A percentile compares a stretch with the other conserved stretches of the same genome.
phyloP scores from a whole-genome alignment of 1,284 basidiomycete species.

The Rhodotorula glutinis region DNA sequence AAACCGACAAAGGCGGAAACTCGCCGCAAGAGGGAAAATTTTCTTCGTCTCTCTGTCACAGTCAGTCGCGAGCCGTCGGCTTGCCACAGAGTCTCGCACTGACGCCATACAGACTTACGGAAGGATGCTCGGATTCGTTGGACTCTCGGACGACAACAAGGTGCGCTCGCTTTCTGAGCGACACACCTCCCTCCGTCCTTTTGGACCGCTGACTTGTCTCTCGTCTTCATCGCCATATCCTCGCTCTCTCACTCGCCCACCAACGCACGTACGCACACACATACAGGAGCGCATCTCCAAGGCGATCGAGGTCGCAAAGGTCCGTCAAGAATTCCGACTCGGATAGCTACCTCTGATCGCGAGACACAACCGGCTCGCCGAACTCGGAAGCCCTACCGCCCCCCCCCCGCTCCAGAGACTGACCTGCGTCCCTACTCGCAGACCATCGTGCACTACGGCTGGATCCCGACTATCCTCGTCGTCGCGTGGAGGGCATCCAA shows the following conservation, averaged over 20 bases:
- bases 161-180: too few relatives aligned
- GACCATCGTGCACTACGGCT: conserved; percentile 84
- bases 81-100: too few relatives aligned
- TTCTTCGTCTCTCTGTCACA: too few relatives aligned
- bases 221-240: background rate
- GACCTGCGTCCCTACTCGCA: conserved; percentile 47
- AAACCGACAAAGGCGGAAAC: background rate
- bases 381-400: too few relatives aligned
- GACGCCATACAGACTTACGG: too few relatives aligned
- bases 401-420: background rate
- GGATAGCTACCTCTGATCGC: background rate
- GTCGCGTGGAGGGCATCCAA: conserved; percentile 66
- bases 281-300: conserved; percentile 72
- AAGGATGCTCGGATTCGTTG: conserved; percentile 12
- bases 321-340: conserved; percentile 49
- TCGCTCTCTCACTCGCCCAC: too few relatives aligned
- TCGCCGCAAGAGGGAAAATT: background rate
- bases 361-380: too few relatives aligned
- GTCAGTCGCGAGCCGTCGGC: too few relatives aligned
- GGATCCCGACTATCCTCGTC: conserved; percentile 92
- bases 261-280: too few relatives aligned
- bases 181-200: too few relatives aligned
- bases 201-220: too few relatives aligned
- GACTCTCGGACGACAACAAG: conserved; percentile 42
- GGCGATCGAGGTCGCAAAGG: conserved; percentile 71